Base-by-base conservation (phyloP, 192 early-diverging fungal genomes). In the Gryganskiella cystojenkinii region DNA sequence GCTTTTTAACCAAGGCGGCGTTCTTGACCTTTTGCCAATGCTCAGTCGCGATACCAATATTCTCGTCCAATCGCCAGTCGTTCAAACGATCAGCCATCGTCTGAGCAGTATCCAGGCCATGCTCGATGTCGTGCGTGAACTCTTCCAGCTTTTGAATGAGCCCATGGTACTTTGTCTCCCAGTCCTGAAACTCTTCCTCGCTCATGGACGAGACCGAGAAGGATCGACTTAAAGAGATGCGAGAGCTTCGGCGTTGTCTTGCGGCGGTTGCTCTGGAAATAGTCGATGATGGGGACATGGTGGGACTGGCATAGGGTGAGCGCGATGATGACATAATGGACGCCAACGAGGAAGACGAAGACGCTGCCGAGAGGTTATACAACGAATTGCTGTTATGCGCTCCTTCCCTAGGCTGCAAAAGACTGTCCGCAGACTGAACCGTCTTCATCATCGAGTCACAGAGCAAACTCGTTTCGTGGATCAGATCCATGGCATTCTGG, bases 1-100 rank as follows among this genome's bases (percentile, higher is more conserved):
- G 56, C 65, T 72, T 83, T 62, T 83, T 85, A 42, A 81, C 76
- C 3, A 70, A 42, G 10, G 84, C 83, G n/a, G 67, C 45, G 30
- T 49, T 62, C 64, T 84, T 81, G 13, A 87, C 62, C 24, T 82
- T 66, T n/a, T 60, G 49, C 87, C 87, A 89, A 45, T 81, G 71
- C 56, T 87, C 79, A 9, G 66, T 74, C 0, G 85, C 56, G 10
- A 80, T 55, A 30, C 81, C 70, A 34, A 79, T 61, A 54, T 70
- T 82, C 31, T 84, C 76, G 1, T 71, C 70, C 47, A 86, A 64
- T 60, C 85, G 62, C 73, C 70, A 75, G 61, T 85, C 84, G 13
- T 84, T 63, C 42, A 78, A 19, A 20, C 61, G 65, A 13, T 78
- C 74, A 0, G 66, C 60, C 66, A 78, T 68, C 0, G 46, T 51